These are phyloP conservation scores for Fusarium sp. DNA, from an alignment of 2,329 filamentous ascomycete species.

Conservation along the genomic window DNA sequence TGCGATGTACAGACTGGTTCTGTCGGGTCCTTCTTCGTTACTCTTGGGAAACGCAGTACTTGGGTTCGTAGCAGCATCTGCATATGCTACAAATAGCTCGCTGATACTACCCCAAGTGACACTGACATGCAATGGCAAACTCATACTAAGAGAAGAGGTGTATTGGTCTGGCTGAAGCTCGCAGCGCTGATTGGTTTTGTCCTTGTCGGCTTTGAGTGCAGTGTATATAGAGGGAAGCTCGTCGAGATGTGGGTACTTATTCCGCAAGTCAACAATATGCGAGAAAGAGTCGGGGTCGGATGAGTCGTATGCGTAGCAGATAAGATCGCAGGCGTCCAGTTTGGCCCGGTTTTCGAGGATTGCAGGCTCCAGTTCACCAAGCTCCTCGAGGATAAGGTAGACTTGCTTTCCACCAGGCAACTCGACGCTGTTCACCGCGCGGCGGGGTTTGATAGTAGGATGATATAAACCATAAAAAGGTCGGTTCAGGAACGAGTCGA, in stretches of 20 bases:
- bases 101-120: conserved; percentile 94
- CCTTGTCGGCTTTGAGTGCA: conserved; percentile 92
- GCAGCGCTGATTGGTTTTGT: conserved; percentile 95
- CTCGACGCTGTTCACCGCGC: conserved; percentile 96
- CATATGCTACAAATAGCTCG: conserved; percentile 91
- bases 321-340: conserved; percentile 89
- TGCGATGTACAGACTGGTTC: conserved; percentile 86
- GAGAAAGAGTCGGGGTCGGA: conserved; percentile 96
- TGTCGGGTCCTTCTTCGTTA: conserved; percentile 86
- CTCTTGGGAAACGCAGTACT: conserved; percentile 89
- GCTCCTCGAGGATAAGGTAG: conserved; percentile 94
- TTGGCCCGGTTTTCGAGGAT: conserved; percentile 92
- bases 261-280: conserved; percentile 85
- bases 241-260: conserved; percentile 83
- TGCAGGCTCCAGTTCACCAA: conserved; percentile 94
- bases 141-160: conserved; percentile 85
- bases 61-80: conserved; percentile 91
- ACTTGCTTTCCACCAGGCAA: conserved; percentile 96
- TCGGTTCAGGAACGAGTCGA: conserved; percentile 91
- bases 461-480: conserved; percentile 87
- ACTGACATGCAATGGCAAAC: conserved; percentile 91
- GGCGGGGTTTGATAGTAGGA: conserved; percentile 93
- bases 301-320: conserved; percentile 97
- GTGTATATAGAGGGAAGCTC: conserved; percentile 92
- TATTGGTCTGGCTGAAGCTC: conserved; percentile 94